phyloP scores from a whole-genome alignment of 306 rosid genomes.

The Rubus parviflorus region DNA sequence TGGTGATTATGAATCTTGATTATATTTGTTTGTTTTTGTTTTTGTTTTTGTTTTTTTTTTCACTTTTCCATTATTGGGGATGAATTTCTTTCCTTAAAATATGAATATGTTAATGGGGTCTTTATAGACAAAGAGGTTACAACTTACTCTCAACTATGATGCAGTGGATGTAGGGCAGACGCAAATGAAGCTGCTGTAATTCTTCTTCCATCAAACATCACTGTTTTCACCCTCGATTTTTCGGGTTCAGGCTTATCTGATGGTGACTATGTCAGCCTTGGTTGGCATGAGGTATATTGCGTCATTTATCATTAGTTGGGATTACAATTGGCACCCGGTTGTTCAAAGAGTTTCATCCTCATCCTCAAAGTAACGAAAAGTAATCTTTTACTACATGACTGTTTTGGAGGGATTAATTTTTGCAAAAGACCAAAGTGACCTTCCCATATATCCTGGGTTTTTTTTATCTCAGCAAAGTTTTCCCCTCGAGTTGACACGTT shows the following conservation, averaged over 20 bases:
- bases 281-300: conserved; percentile 93
- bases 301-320: conserved; percentile 18
- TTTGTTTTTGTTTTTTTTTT: background rate
- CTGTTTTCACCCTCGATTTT: conserved; percentile 96
- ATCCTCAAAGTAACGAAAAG: background rate
- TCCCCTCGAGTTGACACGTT: background rate
- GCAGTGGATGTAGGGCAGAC: conserved; percentile 98
- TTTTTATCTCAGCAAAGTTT: background rate
- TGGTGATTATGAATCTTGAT: too few relatives aligned
- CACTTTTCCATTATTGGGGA: conserved; percentile 15
- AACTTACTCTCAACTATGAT: conserved; percentile 32
- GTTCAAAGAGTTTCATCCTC: background rate
- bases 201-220: conserved; percentile 93
- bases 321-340: background rate
- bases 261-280: conserved; percentile 96
- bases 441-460: background rate
- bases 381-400: background rate
- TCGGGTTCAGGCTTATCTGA: conserved; percentile 97
- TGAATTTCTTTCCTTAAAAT: conserved; percentile 15
- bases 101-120: conserved; percentile 5
- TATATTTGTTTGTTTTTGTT: background rate
- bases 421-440: background rate
- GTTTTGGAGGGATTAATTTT: background rate
- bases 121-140: conserved; percentile 5
- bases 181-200: conserved; percentile 93